A percentile compares a stretch with the other conserved stretches of the same genome.
Conservation (phyloP, 768 basidiomycete genomes). For the Boletus coccyginus region DNA sequence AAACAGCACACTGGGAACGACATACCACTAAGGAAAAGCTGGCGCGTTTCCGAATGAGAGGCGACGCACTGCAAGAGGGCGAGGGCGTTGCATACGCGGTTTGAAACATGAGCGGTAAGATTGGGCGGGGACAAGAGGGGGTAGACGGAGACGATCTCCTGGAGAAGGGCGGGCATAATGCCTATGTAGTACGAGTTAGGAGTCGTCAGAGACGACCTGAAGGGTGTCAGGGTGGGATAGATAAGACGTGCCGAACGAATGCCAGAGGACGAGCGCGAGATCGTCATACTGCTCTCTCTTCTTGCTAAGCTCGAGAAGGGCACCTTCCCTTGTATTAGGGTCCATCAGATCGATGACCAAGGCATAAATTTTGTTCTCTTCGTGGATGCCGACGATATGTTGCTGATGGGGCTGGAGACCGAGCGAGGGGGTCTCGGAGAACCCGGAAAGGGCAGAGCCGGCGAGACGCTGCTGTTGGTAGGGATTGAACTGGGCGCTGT, state of each 20-base stretch:
- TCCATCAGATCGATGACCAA: slow-evolving; percentile 88
- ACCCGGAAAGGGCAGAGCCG: slow-evolving; percentile 35
- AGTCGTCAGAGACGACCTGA: background rate
- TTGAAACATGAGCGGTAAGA: slow-evolving; percentile 95
- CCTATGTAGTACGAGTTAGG: slow-evolving; percentile 44
- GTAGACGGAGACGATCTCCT: slow-evolving; percentile 98
- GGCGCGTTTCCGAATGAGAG: slow-evolving; percentile 93
- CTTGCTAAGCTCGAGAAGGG: slow-evolving; percentile 94
- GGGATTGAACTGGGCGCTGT: slow-evolving; percentile 55
- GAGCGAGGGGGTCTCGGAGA: slow-evolving; percentile 64
- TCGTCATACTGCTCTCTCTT: slow-evolving; percentile 99
- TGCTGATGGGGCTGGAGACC: slow-evolving; percentile 53
- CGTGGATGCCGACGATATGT: slow-evolving; percentile 50
- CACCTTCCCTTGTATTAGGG: slow-evolving; percentile 79
- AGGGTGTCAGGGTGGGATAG: background rate
- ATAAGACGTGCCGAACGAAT: slow-evolving; percentile 78
- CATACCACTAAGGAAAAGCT: slow-evolving; percentile 90
- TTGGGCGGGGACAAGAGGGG: slow-evolving; percentile 93
- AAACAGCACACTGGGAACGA: background rate
- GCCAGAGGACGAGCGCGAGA: slow-evolving; percentile 96
- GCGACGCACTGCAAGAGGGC: slow-evolving; percentile 98
- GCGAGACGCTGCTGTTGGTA: slow-evolving; percentile 49
- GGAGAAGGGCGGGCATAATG: slow-evolving; percentile 94
- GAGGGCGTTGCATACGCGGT: slow-evolving; percentile 98
- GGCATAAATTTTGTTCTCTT: slow-evolving; percentile 83